Conservation (phyloP, 371 early-diverging fungal species). For the Apophysomyces trapeziformis region DNA sequence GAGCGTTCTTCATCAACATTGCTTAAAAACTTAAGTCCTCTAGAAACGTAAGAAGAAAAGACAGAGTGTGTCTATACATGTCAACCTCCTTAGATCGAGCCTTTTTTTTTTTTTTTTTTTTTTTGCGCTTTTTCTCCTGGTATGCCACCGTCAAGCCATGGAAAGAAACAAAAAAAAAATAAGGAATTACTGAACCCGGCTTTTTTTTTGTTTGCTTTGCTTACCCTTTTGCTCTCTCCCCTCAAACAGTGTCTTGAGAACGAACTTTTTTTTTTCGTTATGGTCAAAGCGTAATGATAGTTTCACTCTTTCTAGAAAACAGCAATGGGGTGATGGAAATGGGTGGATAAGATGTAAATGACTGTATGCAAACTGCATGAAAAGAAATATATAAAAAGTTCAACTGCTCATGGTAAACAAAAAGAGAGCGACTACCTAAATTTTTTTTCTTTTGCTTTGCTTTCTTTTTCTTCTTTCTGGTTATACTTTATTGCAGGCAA, state of each 20-base stretch:
- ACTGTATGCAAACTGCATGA: too few relatives aligned
- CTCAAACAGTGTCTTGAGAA: neutral
- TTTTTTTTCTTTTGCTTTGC: too few relatives aligned
- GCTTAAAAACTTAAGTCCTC: neutral
- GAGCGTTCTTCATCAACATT: conserved; percentile 1
- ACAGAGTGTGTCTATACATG: too few relatives aligned
- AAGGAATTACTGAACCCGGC: neutral
- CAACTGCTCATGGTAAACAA: too few relatives aligned
- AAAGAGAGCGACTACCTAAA: too few relatives aligned
- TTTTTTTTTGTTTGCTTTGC: too few relatives aligned
- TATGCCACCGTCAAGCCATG: conserved; percentile 8
- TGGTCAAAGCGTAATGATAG: conserved; percentile 9
- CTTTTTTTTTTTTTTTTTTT: conserved; percentile 4
- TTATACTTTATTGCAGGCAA: neutral
- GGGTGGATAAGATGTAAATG: too few relatives aligned
- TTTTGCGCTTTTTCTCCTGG: neutral
- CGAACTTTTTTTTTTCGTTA: neutral
- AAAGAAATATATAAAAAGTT: too few relatives aligned
- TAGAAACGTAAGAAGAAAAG: neutral
- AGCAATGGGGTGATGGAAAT: too few relatives aligned
- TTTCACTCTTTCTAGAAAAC: too few relatives aligned
- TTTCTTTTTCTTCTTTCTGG: too few relatives aligned
- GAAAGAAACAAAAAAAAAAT: neutral
- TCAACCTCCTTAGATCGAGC: conserved; percentile 3
- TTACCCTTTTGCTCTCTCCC: neutral